Conservation (phyloP, 1,284 basidiomycete genomes). For the Heterobasidion parviporum region DNA sequence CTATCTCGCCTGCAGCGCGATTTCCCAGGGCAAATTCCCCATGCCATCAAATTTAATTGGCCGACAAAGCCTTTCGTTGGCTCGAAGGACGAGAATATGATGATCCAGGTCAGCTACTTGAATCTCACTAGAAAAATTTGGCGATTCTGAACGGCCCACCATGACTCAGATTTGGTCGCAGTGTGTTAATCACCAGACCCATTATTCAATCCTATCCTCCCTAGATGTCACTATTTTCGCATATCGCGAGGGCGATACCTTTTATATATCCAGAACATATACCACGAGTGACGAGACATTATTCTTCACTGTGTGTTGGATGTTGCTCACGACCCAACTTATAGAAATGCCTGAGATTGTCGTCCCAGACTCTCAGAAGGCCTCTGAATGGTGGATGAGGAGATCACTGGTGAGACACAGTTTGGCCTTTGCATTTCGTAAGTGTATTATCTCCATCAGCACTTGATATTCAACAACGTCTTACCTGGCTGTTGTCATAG, state of each 20-base stretch:
- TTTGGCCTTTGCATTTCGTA: not conserved
- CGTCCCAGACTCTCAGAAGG: not conserved
- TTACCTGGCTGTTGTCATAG: too few species aligned
- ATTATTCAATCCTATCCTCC: not conserved
- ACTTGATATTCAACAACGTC: too few species aligned
- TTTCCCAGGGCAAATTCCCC: not conserved
- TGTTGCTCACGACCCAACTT: not conserved
- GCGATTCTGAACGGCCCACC: not conserved
- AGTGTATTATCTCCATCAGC: too few species aligned
- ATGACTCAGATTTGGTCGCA: slow-evolving; percentile 1
- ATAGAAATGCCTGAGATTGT: not conserved
- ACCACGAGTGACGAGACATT: not conserved
- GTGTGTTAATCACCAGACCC: not conserved
- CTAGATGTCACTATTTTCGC: not conserved
- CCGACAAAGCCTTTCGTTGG: not conserved
- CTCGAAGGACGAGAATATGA: not conserved
- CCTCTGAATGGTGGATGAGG: not conserved
- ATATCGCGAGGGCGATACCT: not conserved
- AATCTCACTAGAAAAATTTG: not conserved
- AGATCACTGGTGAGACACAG: not conserved
- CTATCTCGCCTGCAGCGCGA: not conserved
- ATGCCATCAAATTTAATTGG: not conserved
- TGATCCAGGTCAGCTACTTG: not conserved
- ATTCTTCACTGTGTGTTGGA: not conserved
- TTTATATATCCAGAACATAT: not conserved